A percentile compares a stretch with the other conserved stretches of the same genome.
Conservation (phyloP, 352 stramenopile genomes). For the Poterioochromonas sp. region DNA sequence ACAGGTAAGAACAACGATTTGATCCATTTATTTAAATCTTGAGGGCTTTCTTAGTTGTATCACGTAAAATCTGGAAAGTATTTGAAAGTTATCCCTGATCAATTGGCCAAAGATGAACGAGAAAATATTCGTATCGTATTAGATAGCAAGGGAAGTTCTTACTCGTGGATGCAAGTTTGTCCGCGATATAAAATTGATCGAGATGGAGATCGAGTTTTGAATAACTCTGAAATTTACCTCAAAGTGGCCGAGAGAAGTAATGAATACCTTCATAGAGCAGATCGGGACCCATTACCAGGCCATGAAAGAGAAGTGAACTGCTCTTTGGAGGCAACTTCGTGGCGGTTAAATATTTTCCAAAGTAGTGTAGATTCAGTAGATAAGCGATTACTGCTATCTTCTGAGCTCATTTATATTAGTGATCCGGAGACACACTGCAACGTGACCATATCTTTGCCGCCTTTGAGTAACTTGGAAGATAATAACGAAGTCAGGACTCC, state of each 20-base stretch:
- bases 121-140: conserved; percentile 43
- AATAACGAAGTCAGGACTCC: not conserved
- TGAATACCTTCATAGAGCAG: conserved; percentile 41
- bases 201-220: conserved; percentile 39
- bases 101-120: conserved; percentile 39
- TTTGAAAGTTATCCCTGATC: conserved; percentile 36
- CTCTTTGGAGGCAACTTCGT: conserved; percentile 40
- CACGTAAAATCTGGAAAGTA: conserved; percentile 46
- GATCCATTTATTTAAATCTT: not conserved
- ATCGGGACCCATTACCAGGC: not conserved
- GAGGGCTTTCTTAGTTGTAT: not conserved
- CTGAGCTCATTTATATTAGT: conserved; percentile 22
- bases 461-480: not conserved
- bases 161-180: conserved; percentile 43
- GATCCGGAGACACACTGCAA: conserved; percentile 22
- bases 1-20: conserved; percentile 29
- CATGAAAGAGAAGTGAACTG: conserved; percentile 42
- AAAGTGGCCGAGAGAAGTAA: conserved; percentile 38
- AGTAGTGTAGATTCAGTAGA: conserved; percentile 18
- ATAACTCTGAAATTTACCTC: conserved; percentile 36
- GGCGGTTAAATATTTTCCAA: conserved; percentile 23
- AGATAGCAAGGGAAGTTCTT: conserved; percentile 27
- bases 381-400: conserved; percentile 7
- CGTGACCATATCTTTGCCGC: not conserved
- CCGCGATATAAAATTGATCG: conserved; percentile 44